Conservation (phyloP, 495 filamentous ascomycete species). For the Hypoxylon intermedium region DNA sequence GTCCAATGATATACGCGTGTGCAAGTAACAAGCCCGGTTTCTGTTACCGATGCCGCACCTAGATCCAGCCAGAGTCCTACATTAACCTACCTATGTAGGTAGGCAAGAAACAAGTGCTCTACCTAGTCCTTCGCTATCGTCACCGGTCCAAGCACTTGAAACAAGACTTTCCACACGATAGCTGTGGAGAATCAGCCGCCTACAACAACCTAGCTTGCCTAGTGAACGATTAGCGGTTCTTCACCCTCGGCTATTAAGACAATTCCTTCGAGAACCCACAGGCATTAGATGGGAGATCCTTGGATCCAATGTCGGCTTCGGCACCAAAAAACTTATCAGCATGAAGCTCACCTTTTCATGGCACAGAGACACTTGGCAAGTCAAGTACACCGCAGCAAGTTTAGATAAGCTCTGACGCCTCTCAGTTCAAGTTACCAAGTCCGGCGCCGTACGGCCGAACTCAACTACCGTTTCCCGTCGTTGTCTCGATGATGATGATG, state of each 20-base stretch:
- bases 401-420: not conserved
- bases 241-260: constrained; percentile 25
- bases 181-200: constrained; percentile 21
- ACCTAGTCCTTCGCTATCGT: constrained; percentile 10
- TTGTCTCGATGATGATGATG: constrained; percentile 2
- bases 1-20: constrained; percentile 11
- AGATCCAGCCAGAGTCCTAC: not conserved
- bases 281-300: constrained; percentile 22
- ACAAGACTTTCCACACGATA: constrained; percentile 16
- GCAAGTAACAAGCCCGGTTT: not conserved
- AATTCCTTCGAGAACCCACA: constrained; percentile 6
- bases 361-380: constrained; percentile 4
- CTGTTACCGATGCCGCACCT: constrained; percentile 23
- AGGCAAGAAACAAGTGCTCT: constrained; percentile 1
- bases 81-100: too few species aligned
- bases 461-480: not conserved
- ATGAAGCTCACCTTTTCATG: constrained; percentile 14
- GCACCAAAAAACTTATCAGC: constrained; percentile 11
- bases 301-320: constrained; percentile 18
- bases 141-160: constrained; percentile 18
- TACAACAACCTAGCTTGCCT: constrained; percentile 12
- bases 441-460: constrained; percentile 7
- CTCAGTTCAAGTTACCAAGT: constrained; percentile 1
- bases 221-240: constrained; percentile 14
- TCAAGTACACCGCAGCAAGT: constrained; percentile 8